These are phyloP conservation scores for Hypoxylon sp. DNA, from an alignment of 2,329 filamentous ascomycete genomes.

Conservation along the genomic window DNA sequence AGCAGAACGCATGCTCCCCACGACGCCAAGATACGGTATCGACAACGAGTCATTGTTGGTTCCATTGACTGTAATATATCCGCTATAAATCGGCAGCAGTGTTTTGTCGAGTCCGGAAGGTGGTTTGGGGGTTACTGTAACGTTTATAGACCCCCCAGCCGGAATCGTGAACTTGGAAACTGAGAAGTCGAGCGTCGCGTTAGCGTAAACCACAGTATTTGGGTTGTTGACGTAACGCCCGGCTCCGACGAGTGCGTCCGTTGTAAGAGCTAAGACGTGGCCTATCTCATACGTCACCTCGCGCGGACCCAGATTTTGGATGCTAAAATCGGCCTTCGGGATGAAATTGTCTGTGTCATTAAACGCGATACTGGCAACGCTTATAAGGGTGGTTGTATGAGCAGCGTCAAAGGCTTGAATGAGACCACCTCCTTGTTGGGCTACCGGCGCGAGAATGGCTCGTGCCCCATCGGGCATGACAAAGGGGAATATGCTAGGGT, in stretches of 20 bases:
- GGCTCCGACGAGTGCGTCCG: constrained; percentile 51
- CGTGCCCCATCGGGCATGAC: constrained; percentile 52
- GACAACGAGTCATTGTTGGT: constrained; percentile 17
- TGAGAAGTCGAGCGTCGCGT: constrained; percentile 31
- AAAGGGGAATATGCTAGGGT: constrained; percentile 35
- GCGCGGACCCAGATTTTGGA: constrained; percentile 56
- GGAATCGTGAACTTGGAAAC: constrained; percentile 27
- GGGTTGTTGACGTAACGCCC: constrained; percentile 17
- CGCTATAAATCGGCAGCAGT: constrained; percentile 25
- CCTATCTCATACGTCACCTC: constrained; percentile 55
- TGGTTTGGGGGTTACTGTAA: constrained; percentile 20
- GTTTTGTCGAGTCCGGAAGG: constrained; percentile 23
- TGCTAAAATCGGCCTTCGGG: constrained; percentile 53
- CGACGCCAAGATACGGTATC: constrained; percentile 28
- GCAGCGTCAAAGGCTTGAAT: constrained; percentile 58
- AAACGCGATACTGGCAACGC: constrained; percentile 57
- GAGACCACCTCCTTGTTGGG: constrained; percentile 59
- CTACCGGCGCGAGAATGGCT: constrained; percentile 52
- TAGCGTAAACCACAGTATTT: constrained; percentile 26
- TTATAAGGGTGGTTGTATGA: constrained; percentile 54
- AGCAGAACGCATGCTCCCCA: constrained; percentile 20
- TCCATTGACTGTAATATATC: constrained; percentile 30
- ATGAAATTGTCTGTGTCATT: constrained; percentile 60
- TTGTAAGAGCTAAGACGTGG: constrained; percentile 51
- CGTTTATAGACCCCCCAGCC: constrained; percentile 10